These are phyloP conservation scores for Aspergillus panamensis DNA, from an alignment of 495 filamentous ascomycete genomes.

Conservation along the genomic window DNA sequence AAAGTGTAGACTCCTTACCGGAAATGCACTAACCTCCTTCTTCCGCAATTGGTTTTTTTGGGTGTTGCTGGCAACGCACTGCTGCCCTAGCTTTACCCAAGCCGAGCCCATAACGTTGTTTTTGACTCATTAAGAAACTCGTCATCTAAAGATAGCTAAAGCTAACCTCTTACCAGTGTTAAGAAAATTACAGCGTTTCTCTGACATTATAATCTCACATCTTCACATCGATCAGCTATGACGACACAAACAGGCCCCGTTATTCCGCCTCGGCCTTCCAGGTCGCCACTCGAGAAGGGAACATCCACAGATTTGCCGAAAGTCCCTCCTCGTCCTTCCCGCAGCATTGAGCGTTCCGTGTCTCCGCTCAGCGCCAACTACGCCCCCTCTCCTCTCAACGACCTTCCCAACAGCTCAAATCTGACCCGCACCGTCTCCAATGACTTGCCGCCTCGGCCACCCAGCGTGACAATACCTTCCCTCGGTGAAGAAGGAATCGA, in stretches of 20 bases:
- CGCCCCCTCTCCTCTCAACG: conserved; percentile 83
- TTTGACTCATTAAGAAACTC: not conserved
- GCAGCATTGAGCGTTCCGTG: conserved; percentile 67
- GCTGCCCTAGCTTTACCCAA: conserved; percentile 8
- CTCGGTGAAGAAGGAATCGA: conserved; percentile 87
- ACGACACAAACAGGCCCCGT: conserved; percentile 43
- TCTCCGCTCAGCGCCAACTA: conserved; percentile 76
- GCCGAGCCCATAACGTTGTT: not conserved
- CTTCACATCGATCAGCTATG: conserved; percentile 30
- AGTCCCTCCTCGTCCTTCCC: conserved; percentile 68
- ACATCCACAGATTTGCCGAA: conserved; percentile 40
- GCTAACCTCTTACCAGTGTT: not conserved
- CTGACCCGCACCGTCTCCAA: conserved; percentile 47
- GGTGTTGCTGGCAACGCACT: conserved; percentile 1
- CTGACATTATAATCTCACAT: conserved; percentile 4
- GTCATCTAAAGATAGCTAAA: not conserved
- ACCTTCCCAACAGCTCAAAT: conserved; percentile 48
- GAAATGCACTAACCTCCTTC: not conserved
- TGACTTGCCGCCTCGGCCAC: conserved; percentile 57
- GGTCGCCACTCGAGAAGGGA: conserved; percentile 44
- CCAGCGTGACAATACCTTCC: conserved; percentile 76
- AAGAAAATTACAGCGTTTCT: conserved; percentile 2
- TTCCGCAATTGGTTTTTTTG: not conserved
- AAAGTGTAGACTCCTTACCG: not conserved
- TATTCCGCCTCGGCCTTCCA: conserved; percentile 50